Base-by-base conservation (phyloP, 495 filamentous ascomycete species). In the Penicillium taxi region DNA sequence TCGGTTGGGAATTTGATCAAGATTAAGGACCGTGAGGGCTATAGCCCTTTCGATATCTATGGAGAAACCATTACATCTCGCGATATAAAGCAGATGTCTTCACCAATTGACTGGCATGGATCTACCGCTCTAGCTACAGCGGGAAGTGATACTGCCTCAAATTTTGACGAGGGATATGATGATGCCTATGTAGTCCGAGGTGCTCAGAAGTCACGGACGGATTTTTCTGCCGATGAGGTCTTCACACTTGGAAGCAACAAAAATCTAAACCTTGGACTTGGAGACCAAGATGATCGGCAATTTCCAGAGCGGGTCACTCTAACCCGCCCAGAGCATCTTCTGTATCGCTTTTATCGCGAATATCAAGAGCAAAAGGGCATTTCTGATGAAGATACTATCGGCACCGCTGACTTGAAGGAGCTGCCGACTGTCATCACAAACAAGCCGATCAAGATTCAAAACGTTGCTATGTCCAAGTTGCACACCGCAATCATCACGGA, bases 201-300 rank as follows among this genome's bases (percentile, higher is more conserved):
- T 21, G 11, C 41, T 22, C 35, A 63, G 9, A 59, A 56, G 35
- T 53, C 62, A 4, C 47, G 52, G 2, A 50, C 42, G 7, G 58
- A 72, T 32, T 53, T 77, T 21, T 56, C 72, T 14, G 88, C 84
- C 9, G 89, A 95, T 53, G 91, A 98, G 71, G 59, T 95, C 0
- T 98, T 83, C 47, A 81, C 84, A 0, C 91, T 95, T 54, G 91
- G 91, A 13, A 95, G 86, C 56, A 96, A 95, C 58, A 90, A 91
- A 47, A 98, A 98, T 47, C 63, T 94, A 9, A 88, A 82, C 6
- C 73, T 98, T 26, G 91, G 93, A 2, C 82, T 96, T 45, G 86
- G 87, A 11, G 86, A 96, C 51, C 79, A 89, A 47, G 88, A 95
- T 56, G 89, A 98, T 46, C 80, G 91, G 3, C 87, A 96, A 35